These are phyloP conservation scores for Spencermartinsiella europaea DNA, from an alignment of 805 yeast genomes.

Conservation along the genomic window DNA sequence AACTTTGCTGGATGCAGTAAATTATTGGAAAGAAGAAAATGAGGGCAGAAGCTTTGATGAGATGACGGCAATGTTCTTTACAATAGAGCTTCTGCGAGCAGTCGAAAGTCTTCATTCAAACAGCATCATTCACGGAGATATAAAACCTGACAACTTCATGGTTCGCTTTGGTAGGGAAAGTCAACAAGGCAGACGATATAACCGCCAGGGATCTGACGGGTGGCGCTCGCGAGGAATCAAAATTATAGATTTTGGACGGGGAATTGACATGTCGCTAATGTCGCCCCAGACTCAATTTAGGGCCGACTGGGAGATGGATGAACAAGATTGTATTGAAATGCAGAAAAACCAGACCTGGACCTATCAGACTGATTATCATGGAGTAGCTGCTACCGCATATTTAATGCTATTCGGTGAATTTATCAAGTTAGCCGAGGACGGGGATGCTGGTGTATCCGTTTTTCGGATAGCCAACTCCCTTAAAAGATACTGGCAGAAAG, in stretches of 20 bases:
- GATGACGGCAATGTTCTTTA: conserved; percentile 52
- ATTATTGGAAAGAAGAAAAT: conserved; percentile 32
- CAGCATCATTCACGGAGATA: conserved; percentile 76
- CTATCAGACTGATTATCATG: conserved; percentile 78
- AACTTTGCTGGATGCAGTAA: conserved; percentile 64
- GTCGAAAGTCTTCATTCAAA: conserved; percentile 57
- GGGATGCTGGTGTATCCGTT: conserved; percentile 17
- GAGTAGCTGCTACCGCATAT: conserved; percentile 71
- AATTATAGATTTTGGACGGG: conserved; percentile 77
- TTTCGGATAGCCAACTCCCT: conserved; percentile 42
- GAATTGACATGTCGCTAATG: conserved; percentile 63
- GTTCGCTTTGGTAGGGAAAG: conserved; percentile 41
- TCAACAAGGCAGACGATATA: conserved; percentile 25
- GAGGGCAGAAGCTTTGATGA: conserved; percentile 46
- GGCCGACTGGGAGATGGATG: conserved; percentile 55
- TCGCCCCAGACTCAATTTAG: conserved; percentile 48
- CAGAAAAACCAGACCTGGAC: conserved; percentile 58
- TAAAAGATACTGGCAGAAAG: conserved; percentile 72
- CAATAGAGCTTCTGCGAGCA: conserved; percentile 57
- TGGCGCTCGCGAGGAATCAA: conserved; percentile 54
- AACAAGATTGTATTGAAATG: conserved; percentile 72
- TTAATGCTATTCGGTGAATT: conserved; percentile 65
- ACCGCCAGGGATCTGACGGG: conserved; percentile 35
- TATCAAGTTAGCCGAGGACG: conserved; percentile 40
- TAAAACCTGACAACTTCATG: conserved; percentile 86